phyloP scores from a whole-genome alignment of 768 basidiomycete species.

The Clathrus columnatus region DNA sequence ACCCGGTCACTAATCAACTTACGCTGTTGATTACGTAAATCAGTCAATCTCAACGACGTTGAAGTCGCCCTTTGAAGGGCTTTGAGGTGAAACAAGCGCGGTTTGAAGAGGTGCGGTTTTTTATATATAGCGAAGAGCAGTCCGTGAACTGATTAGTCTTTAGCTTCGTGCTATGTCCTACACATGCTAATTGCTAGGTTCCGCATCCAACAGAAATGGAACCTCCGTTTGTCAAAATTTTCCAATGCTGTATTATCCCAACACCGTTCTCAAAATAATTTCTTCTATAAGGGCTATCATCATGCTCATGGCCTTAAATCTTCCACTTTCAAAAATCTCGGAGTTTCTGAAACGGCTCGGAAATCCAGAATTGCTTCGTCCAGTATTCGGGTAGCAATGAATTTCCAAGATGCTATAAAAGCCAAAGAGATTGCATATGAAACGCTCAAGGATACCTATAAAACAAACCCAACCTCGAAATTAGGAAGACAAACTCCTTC shows the following conservation, averaged over 20 bases:
- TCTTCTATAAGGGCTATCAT: neutral
- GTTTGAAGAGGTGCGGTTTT: neutral
- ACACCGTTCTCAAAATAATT: neutral
- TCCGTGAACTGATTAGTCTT: neutral
- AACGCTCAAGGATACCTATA: neutral
- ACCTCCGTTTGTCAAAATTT: neutral
- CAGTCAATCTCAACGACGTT: neutral
- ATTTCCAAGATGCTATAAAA: neutral
- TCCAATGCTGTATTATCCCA: no score
- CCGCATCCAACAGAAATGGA: neutral
- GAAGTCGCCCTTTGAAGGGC: neutral
- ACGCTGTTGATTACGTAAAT: neutral
- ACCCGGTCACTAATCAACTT: neutral
- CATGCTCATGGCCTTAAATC: neutral
- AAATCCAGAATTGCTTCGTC: neutral
- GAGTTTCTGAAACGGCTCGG: neutral
- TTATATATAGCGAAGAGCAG: neutral
- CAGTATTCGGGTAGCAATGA: neutral
- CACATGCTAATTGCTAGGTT: neutral
- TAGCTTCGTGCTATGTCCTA: neutral
- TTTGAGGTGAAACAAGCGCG: neutral
- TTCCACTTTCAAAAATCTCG: neutral
- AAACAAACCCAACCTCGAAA: constrained; percentile 29
- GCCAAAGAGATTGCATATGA: neutral
- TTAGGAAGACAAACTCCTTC: constrained; percentile 47